These are phyloP conservation scores for Bothriochloa decipiens DNA, from an alignment of 176 grass and related monocot genomes.

Conservation along the genomic window DNA sequence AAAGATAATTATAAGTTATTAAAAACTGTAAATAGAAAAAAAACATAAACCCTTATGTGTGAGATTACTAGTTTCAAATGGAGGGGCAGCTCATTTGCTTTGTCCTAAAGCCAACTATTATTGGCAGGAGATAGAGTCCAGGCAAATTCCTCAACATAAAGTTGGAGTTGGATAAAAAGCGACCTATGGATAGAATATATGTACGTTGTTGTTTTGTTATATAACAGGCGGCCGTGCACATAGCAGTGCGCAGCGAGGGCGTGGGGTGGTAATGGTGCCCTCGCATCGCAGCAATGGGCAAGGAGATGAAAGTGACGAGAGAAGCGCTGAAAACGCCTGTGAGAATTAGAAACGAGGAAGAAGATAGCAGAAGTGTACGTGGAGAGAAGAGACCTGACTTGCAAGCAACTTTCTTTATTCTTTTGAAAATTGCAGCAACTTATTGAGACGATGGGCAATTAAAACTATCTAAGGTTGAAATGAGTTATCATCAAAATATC, in stretches of 20 bases:
- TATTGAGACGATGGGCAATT: background rate
- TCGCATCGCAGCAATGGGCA: no score
- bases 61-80: background rate
- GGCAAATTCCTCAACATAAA: background rate
- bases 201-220: background rate
- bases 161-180: background rate
- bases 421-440: background rate
- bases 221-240: background rate
- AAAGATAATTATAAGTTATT: no score
- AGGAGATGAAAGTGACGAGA: background rate
- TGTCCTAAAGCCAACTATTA: background rate
- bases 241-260: background rate
- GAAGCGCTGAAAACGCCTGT: background rate
- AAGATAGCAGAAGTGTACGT: background rate
- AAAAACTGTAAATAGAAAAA: no score
- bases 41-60: no score
- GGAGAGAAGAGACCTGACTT: background rate
- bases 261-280: background rate
- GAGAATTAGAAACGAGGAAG: background rate
- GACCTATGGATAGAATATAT: background rate
- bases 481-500: background rate
- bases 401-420: background rate
- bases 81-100: background rate
- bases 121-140: background rate
- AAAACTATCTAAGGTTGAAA: background rate